phyloP scores from a whole-genome alignment of 176 grass and related monocot species.

The Rhynchospora breviuscula region DNA sequence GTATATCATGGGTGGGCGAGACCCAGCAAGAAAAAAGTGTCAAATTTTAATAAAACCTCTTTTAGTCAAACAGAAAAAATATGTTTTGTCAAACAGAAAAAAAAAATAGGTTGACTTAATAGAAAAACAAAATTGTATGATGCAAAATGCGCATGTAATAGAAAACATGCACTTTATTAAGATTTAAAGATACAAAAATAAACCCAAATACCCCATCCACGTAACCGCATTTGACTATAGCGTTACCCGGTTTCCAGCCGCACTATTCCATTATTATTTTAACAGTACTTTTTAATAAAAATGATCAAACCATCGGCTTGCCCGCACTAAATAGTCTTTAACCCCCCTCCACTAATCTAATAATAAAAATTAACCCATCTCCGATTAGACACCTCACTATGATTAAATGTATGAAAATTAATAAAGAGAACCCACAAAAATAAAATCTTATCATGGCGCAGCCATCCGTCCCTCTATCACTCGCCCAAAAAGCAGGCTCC shows the following conservation, averaged over 20 bases:
- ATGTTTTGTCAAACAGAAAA: slow-evolving; percentile 4
- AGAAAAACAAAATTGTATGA: not conserved
- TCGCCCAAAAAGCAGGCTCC: slow-evolving; percentile 51
- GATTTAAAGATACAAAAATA: not conserved
- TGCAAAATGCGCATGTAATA: not conserved
- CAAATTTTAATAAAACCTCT: slow-evolving; percentile 8
- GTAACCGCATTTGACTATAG: not conserved
- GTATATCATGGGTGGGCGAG: not conserved
- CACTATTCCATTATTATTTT: not conserved
- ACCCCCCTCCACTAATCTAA: not conserved
- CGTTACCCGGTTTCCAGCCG: not conserved
- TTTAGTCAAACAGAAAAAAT: not conserved
- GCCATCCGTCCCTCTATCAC: not conserved
- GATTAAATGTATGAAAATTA: not conserved
- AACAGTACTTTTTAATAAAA: not conserved
- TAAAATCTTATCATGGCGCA: not conserved
- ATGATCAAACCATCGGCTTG: not conserved
- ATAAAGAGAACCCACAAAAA: not conserved
- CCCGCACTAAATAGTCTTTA: not conserved
- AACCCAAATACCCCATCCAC: not conserved
- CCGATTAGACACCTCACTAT: not conserved
- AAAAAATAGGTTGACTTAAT: not conserved
- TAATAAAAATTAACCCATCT: slow-evolving; percentile 2
- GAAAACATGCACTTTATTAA: not conserved
- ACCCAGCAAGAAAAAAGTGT: not conserved